phyloP scores from a whole-genome alignment of 352 stramenopile species.

The Halophytophthora batemanensis region DNA sequence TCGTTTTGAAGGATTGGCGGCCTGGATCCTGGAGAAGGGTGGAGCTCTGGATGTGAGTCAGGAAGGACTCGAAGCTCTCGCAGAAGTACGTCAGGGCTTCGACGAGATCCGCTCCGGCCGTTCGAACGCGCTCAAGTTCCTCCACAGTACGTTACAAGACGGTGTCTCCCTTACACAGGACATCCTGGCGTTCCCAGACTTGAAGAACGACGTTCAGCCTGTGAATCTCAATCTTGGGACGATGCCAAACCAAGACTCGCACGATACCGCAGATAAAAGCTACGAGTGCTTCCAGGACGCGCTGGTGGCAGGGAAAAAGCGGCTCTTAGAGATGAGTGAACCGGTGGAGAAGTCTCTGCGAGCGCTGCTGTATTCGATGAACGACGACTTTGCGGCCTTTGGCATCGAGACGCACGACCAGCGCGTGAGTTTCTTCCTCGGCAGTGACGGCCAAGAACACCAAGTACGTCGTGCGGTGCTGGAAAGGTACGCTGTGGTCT shows the following conservation, averaged over 20 bases:
- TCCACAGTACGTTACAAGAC: constrained; percentile 45
- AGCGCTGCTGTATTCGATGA: constrained; percentile 56
- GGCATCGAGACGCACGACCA: constrained; percentile 67
- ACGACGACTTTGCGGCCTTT: constrained; percentile 65
- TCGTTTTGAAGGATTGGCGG: constrained; percentile 21
- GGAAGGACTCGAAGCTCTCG: constrained; percentile 28
- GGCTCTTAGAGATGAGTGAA: constrained; percentile 32
- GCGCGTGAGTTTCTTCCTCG: constrained; percentile 69
- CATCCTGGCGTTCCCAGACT: constrained; percentile 6
- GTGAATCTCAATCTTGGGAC: constrained; percentile 2
- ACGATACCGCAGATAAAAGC: constrained; percentile 10
- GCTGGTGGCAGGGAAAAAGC: constrained; percentile 30
- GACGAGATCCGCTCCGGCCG: constrained; percentile 36
- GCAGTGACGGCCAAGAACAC: constrained; percentile 36
- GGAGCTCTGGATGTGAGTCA: constrained; percentile 46
- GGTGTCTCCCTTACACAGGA: constrained; percentile 35
- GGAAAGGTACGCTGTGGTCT: constrained; percentile 44
- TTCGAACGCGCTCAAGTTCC: constrained; percentile 18
- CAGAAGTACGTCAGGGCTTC: constrained; percentile 23
- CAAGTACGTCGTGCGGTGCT: constrained; percentile 41
- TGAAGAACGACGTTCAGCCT: constrained; percentile 12
- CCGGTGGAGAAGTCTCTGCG: constrained; percentile 40
- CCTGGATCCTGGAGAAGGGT: constrained; percentile 42
- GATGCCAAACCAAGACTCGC: constrained; percentile 14
- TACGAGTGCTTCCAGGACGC: constrained; percentile 28